Base-by-base conservation (phyloP, 257 asterid genomes). In the Solanum lycopersicoides region DNA sequence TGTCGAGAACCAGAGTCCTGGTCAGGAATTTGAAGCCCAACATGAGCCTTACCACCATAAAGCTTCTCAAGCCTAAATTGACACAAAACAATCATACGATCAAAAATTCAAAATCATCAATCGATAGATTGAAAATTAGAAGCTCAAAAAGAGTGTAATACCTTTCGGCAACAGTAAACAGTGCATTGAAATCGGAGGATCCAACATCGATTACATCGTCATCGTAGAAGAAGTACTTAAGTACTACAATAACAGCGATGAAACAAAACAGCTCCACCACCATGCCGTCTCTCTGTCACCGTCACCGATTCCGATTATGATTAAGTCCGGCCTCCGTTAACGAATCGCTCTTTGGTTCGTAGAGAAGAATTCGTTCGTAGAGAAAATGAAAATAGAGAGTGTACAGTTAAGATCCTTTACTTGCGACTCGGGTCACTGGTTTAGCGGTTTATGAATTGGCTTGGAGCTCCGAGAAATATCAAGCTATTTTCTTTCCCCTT, bases 11-110 rank as follows among this genome's bases (percentile, higher is more conserved):
- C 96, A 18, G 99, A 92, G 91, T 93, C 98, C 20, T 88, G 90
- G 89, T 96, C 98, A 9, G 99, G 99, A 86, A 96, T 94, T 86
- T 89, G 96, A 80, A 96, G 98, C 47, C 98, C 99, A 2, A 92
- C 91, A 86, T 92, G 92, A 23, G 90, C 96, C 83, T 87, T 94
- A 88, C 95, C 92, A 47, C 93, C 92, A 90, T 93, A 92, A 45
- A 96, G 93, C 93, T 92, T 93, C 90, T 94, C 93, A 86, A 95
- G 92, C 88, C 98, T 94, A 89, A 47, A 50, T 8, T 37, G 4
- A 80, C 18, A 30, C 13, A 80, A 16, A 53, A 53, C 9, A 21
- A 73, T 59, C 83, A 73, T 30, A 68, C 5, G 3, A 25, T 73
- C 32, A 60, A 21, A 74, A 39, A 21, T 12, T 74, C 53, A 37